Evolutionary conservation across 495 filamentous ascomycete species (phyloP).

Genomic region (Xylaria curta): DNA sequence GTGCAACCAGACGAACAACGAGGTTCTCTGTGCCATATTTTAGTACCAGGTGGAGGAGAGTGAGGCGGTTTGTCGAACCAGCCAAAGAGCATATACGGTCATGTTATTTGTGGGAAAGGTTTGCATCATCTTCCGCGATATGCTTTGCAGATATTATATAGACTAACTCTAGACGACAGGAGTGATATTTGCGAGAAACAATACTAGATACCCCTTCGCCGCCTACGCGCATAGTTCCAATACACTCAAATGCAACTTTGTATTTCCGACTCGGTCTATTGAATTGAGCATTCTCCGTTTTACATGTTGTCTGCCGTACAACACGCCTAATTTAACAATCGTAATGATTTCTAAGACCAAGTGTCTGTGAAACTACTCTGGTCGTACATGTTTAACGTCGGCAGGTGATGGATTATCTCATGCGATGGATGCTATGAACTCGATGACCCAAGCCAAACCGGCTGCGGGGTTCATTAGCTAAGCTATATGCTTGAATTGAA

Average conservation of each 20-base stretch:
- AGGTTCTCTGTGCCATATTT: not conserved
- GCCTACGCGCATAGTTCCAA: constrained; percentile 30
- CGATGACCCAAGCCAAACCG: not conserved
- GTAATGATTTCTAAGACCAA: not conserved
- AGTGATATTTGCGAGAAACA: constrained; percentile 32
- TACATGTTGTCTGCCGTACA: not conserved
- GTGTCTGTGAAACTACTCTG: not conserved
- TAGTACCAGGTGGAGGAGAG: not conserved
- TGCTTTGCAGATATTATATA: constrained; percentile 23
- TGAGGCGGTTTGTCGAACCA: constrained; percentile 20
- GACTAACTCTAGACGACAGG: constrained; percentile 28
- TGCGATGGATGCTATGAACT: no score
- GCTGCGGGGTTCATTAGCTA: not conserved
- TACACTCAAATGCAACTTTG: constrained; percentile 26
- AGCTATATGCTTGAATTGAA: not conserved
- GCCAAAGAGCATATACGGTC: constrained; percentile 28
- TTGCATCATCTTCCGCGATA: constrained; percentile 34
- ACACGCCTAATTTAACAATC: not conserved
- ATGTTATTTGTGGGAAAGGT: constrained; percentile 37
- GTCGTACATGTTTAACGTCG: not conserved
- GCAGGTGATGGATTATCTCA: not conserved
- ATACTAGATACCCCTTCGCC: constrained; percentile 41
- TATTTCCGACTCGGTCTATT: constrained; percentile 20
- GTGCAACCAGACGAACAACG: not conserved
- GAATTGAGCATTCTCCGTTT: not conserved